Percentiles rank a stretch among this genome's conserved stretches.
phyloP scores from a whole-genome alignment of 805 yeast genomes.

The Metschnikowia borealis region DNA sequence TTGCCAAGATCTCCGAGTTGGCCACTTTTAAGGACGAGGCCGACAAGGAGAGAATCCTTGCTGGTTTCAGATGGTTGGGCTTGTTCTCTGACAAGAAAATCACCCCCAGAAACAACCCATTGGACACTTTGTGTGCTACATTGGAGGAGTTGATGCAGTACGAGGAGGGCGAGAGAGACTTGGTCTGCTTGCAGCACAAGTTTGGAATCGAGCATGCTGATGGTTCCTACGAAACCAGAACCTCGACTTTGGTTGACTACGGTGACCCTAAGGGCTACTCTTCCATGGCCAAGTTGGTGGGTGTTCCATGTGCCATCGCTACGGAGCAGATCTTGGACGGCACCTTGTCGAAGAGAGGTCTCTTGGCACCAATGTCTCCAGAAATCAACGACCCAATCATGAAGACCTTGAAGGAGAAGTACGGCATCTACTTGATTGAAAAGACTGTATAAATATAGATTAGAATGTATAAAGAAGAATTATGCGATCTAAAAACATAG shows the following conservation, averaged over 20 bases:
- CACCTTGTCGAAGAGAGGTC: constrained; percentile 70
- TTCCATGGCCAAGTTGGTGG: constrained; percentile 97
- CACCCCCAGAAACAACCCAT: constrained; percentile 88
- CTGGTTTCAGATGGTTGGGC: constrained; percentile 93
- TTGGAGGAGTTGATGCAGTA: constrained; percentile 94
- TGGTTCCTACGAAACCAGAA: constrained; percentile 85
- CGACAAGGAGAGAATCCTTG: constrained; percentile 80
- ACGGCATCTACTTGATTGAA: constrained; percentile 83
- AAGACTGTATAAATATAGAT: constrained; percentile 46
- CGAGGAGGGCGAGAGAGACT: constrained; percentile 91
- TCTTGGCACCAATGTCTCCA: constrained; percentile 89
- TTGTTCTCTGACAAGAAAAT: constrained; percentile 72
- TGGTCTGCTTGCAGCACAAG: constrained; percentile 94
- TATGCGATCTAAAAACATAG: no score
- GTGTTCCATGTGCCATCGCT: constrained; percentile 98
- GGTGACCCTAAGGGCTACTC: constrained; percentile 88
- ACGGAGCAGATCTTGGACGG: constrained; percentile 82
- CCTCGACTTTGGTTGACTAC: constrained; percentile 91
- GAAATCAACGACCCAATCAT: constrained; percentile 88
- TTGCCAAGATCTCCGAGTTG: constrained; percentile 69
- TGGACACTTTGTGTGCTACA: constrained; percentile 95
- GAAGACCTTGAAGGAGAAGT: constrained; percentile 85
- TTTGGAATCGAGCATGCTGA: constrained; percentile 97
- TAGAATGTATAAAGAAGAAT: no score
- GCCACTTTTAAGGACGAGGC: constrained; percentile 77